phyloP scores from a whole-genome alignment of 164 flowering plant genomes.

The Paratinospora sagittata region DNA sequence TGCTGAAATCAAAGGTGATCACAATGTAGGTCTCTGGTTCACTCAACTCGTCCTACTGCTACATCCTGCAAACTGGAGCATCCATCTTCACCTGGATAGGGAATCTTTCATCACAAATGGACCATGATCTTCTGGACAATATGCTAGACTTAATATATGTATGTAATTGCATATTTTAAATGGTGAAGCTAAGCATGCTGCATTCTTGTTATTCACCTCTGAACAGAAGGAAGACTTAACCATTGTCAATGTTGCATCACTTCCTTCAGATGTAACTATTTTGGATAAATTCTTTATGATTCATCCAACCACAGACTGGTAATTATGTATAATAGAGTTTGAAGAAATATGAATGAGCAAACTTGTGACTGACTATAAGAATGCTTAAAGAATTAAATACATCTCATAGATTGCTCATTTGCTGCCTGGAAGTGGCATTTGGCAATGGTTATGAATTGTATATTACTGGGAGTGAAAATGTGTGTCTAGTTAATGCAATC shows the following conservation, averaged over 20 bases:
- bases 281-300: not conserved
- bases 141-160: constrained; percentile 51
- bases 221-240: not conserved
- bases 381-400: not conserved
- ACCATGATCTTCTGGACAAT: constrained; percentile 58
- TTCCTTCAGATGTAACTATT: not conserved
- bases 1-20: constrained; percentile 6
- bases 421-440: not conserved
- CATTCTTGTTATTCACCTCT: not conserved
- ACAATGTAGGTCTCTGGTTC: constrained; percentile 54
- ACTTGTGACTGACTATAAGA: not conserved
- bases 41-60: constrained; percentile 72
- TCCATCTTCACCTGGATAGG: constrained; percentile 63
- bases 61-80: constrained; percentile 50
- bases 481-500: too few species aligned
- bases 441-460: too few species aligned
- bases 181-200: constrained; percentile 2
- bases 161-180: constrained; percentile 15
- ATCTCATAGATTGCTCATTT: too few species aligned
- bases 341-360: too few species aligned
- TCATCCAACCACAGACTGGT: too few species aligned
- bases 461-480: too few species aligned
- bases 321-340: too few species aligned
- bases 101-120: constrained; percentile 43
- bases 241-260: not conserved